phyloP scores from a whole-genome alignment of 208 protist genomes.

The Wallacemonas collosoma region DNA sequence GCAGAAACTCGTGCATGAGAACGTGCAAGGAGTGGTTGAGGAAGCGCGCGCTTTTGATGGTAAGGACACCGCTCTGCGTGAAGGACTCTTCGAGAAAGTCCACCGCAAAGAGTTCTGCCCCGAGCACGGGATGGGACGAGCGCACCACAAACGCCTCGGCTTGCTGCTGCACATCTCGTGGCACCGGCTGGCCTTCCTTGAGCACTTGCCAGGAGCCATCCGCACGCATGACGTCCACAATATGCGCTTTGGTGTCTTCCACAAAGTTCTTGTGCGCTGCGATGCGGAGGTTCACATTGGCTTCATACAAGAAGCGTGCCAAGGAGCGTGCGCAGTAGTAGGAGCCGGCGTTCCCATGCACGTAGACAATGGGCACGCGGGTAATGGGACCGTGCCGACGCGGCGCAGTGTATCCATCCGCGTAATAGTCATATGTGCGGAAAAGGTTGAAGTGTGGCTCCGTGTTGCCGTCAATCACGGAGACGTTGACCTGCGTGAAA shows the following conservation, averaged over 20 bases:
- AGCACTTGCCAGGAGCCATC: conserved; percentile 15
- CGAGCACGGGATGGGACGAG: conserved; percentile 53
- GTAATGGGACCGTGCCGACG: conserved; percentile 28
- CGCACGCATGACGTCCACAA: conserved; percentile 21
- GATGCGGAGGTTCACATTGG: conserved; percentile 31
- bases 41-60: conserved; percentile 69
- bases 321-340: conserved; percentile 74
- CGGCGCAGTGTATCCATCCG: conserved; percentile 47
- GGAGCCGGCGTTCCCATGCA: conserved; percentile 83
- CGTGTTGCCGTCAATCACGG: conserved; percentile 23
- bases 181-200: conserved; percentile 36
- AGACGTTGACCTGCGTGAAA: conserved; percentile 43
- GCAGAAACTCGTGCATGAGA: conserved; percentile 43
- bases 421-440: conserved; percentile 66
- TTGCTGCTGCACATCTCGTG: conserved; percentile 30
- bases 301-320: conserved; percentile 68
- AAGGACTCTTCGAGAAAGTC: conserved; percentile 78
- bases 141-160: conserved; percentile 48
- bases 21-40: conserved; percentile 66
- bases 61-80: conserved; percentile 59
- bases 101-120: conserved; percentile 58
- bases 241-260: background rate
- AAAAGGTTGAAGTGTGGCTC: conserved; percentile 64
- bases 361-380: conserved; percentile 68
- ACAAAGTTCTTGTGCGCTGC: conserved; percentile 5